Evolutionary conservation across 2,329 filamentous ascomycete species (phyloP).

Genomic region (Pseudocercospora fuligena): DNA sequence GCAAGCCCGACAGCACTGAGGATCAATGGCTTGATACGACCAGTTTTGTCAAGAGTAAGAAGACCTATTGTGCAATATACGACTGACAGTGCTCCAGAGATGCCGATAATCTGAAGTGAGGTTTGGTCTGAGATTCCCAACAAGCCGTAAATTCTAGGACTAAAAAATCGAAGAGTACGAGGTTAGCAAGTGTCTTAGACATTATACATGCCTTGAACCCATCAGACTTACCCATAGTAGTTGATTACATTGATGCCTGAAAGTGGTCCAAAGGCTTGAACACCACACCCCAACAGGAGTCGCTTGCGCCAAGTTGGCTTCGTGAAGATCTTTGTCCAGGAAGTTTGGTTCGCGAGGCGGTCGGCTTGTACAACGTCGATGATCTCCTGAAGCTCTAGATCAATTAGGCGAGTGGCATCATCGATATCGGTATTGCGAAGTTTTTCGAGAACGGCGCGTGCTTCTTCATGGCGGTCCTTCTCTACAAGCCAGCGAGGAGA

Average conservation of each 20-base stretch:
- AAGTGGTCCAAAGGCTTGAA: slow-evolving; percentile 4
- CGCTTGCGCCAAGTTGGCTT: background rate
- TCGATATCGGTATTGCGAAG: background rate
- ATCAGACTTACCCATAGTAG: slow-evolving; percentile 23
- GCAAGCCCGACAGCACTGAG: slow-evolving; percentile 43
- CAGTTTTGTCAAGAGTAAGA: slow-evolving; percentile 45
- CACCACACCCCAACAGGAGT: background rate
- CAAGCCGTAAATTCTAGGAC: slow-evolving; percentile 27
- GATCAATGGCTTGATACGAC: slow-evolving; percentile 55
- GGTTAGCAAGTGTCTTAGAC: too few relatives aligned
- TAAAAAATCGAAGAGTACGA: background rate
- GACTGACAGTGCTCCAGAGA: slow-evolving; percentile 28
- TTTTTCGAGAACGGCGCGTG: slow-evolving; percentile 46
- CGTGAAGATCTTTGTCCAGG: background rate
- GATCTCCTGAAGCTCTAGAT: background rate
- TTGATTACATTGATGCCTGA: slow-evolving; percentile 14
- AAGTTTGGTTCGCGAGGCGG: background rate
- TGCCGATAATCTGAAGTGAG: slow-evolving; percentile 30
- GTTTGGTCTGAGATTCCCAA: slow-evolving; percentile 26
- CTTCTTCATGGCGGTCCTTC: slow-evolving; percentile 53
- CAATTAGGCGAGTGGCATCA: background rate
- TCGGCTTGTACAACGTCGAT: background rate
- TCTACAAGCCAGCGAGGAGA: slow-evolving; percentile 54
- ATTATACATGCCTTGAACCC: too few relatives aligned
- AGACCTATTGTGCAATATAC: slow-evolving; percentile 31